Conservation (phyloP, 2,329 filamentous ascomycete genomes). For the Aureobasidium mangrovei region DNA sequence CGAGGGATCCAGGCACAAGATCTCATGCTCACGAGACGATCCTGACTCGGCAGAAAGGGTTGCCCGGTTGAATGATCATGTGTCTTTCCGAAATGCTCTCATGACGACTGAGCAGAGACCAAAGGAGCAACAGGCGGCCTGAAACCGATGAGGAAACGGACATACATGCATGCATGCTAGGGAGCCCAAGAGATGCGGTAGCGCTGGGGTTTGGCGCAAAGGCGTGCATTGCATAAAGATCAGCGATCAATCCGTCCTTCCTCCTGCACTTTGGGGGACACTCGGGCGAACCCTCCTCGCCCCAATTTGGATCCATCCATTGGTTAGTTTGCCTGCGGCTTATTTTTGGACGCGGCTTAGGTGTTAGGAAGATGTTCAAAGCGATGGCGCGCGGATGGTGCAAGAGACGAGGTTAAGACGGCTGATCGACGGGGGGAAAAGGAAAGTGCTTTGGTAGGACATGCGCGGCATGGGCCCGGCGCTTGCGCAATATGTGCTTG, state of each 20-base stretch:
- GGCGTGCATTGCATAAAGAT: constrained; percentile 4
- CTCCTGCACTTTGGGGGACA: background rate
- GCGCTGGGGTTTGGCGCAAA: background rate
- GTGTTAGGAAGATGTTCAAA: background rate
- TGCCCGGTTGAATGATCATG: background rate
- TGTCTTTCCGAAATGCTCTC: background rate
- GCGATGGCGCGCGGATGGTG: background rate
- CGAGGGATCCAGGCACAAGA: background rate
- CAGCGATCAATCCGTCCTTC: background rate
- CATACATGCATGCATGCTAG: too few species aligned
- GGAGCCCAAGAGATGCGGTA: background rate
- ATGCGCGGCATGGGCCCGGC: background rate
- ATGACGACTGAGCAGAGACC: background rate
- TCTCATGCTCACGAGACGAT: background rate
- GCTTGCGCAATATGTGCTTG: constrained; percentile 3
- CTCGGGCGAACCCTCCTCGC: background rate
- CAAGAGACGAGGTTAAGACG: background rate
- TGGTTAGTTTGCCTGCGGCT: background rate
- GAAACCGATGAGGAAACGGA: background rate
- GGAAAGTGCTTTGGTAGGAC: background rate
- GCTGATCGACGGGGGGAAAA: constrained; percentile 9
- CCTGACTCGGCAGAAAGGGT: background rate
- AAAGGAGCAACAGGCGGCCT: background rate
- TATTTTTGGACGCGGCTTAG: background rate
- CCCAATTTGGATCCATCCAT: background rate